A percentile compares a stretch with the other conserved stretches of the same genome.
phyloP scores from a whole-genome alignment of 768 basidiomycete genomes.

The Boletus tomentosulus region DNA sequence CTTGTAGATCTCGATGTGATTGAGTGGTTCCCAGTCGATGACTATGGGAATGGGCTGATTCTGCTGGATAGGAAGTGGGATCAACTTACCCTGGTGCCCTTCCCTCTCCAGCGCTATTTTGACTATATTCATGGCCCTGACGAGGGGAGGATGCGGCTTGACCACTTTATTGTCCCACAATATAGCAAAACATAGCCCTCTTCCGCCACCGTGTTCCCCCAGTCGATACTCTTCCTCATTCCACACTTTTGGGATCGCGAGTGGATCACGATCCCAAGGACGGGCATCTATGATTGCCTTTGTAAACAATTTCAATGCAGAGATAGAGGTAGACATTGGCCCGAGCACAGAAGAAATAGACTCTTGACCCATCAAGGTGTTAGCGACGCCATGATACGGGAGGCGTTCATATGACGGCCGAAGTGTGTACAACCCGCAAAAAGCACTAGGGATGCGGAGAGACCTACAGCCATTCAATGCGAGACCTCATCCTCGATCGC shows the following conservation, averaged over 20 bases:
- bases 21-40: constrained; percentile 64
- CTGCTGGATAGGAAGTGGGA: neutral
- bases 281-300: constrained; percentile 33
- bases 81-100: constrained; percentile 58
- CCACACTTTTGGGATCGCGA: constrained; percentile 57
- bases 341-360: constrained; percentile 72
- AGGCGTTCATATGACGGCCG: constrained; percentile 68
- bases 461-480: constrained; percentile 40
- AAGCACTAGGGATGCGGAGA: constrained; percentile 66
- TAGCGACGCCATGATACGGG: constrained; percentile 64
- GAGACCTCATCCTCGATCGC: neutral
- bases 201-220: constrained; percentile 53
- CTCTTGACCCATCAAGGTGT: constrained; percentile 70
- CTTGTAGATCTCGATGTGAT: constrained; percentile 39
- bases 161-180: constrained; percentile 63
- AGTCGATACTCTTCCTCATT: constrained; percentile 55
- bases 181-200: constrained; percentile 52
- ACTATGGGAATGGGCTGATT: constrained; percentile 22
- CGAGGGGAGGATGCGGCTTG: constrained; percentile 62
- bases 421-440: constrained; percentile 70
- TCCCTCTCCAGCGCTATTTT: constrained; percentile 57
- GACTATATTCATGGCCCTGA: constrained; percentile 53
- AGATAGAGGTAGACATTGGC: constrained; percentile 58
- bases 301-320: constrained; percentile 58
- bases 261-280: constrained; percentile 68